phyloP scores from a whole-genome alignment of 495 filamentous ascomycete species.

The Neurospora sp. region DNA sequence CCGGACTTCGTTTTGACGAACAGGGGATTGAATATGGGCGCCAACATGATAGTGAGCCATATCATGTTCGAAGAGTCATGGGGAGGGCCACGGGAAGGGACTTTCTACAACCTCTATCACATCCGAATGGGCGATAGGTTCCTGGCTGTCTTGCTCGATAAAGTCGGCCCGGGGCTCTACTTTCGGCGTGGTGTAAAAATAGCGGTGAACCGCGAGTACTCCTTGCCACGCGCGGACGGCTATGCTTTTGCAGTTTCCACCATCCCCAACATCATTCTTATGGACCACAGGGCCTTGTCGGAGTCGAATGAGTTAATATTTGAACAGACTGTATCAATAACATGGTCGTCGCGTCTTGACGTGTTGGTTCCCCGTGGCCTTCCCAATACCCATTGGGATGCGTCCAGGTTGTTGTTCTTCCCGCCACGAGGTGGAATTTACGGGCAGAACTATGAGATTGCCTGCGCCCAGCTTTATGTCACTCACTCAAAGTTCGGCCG shows the following conservation, averaged over 20 bases:
- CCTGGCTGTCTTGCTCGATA: not conserved
- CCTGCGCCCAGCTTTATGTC: not conserved
- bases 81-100: no score
- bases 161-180: not conserved
- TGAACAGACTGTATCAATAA: not conserved
- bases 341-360: not conserved
- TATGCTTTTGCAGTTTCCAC: not conserved
- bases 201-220: no score
- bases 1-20: not conserved
- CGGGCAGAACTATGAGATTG: not conserved
- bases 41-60: rapidly evolving
- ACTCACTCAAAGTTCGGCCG: no score
- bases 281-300: not conserved
- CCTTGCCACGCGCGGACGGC: no score
- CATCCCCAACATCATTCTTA: not conserved
- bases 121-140: no score
- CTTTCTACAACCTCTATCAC: not conserved
- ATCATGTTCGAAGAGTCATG: no score
- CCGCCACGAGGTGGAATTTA: not conserved
- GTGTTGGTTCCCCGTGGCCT: not conserved
- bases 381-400: not conserved
- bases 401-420: not conserved
- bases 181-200: not conserved
- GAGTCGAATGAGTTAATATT: rapidly evolving
- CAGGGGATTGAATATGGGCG: not conserved